A percentile compares a stretch with the other conserved stretches of the same genome.
phyloP scores from a whole-genome alignment of 73 alveolate species.

The Tetrahymena elliotti region DNA sequence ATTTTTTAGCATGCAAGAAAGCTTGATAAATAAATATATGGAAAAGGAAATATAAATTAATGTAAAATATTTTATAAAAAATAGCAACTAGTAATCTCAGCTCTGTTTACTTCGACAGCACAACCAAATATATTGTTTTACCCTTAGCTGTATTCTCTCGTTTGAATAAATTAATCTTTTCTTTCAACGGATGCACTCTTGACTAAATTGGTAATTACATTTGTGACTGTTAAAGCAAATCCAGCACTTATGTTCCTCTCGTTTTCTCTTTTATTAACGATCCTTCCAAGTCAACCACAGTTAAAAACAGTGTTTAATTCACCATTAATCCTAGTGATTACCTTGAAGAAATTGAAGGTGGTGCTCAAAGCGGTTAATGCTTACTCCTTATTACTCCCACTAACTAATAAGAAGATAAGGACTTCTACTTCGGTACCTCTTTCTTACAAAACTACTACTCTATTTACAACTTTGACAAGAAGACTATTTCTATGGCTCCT shows the following conservation, averaged over 20 bases:
- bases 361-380: neutral
- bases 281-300: neutral
- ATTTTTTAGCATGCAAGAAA: too few species aligned
- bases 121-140: neutral
- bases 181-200: neutral
- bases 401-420: neutral
- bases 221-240: neutral
- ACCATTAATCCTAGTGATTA: neutral
- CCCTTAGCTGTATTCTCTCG: neutral
- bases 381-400: neutral
- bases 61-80: neutral
- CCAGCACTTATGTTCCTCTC: neutral
- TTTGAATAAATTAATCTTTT: neutral
- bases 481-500: neutral
- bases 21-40: too few species aligned
- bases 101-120: neutral
- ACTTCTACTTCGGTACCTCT: neutral
- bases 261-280: neutral
- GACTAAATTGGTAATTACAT: neutral
- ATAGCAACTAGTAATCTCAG: neutral
- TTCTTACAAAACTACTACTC: neutral
- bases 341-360: neutral
- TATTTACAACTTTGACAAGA: neutral
- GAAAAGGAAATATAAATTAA: too few species aligned
- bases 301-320: neutral